These are phyloP conservation scores for Annulohypoxylon moriforme DNA, from an alignment of 495 filamentous ascomycete genomes.

Conservation along the genomic window DNA sequence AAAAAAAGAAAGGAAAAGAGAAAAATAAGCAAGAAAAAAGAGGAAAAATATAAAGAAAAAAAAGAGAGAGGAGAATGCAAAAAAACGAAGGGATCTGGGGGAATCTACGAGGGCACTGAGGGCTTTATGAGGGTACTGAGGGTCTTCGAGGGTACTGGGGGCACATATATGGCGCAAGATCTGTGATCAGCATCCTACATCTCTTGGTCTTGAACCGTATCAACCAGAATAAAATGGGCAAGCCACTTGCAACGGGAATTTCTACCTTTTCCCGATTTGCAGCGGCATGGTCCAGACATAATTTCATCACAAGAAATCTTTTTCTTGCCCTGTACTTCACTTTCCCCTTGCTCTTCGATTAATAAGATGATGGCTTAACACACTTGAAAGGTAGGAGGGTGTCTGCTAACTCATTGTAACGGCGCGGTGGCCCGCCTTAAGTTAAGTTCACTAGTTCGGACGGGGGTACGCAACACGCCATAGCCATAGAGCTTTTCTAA, in stretches of 20 bases:
- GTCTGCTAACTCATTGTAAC: background rate
- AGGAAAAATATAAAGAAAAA: background rate
- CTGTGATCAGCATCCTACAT: background rate
- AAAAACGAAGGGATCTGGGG: background rate
- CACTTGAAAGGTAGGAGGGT: too few relatives aligned
- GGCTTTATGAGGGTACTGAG: background rate
- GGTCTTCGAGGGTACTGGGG: background rate
- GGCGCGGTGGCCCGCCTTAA: background rate
- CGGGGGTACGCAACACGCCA: background rate
- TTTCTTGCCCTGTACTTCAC: background rate
- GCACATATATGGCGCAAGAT: background rate
- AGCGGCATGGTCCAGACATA: background rate
- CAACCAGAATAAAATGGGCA: background rate
- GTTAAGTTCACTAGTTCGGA: background rate
- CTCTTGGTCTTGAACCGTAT: background rate
- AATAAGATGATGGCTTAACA: too few relatives aligned
- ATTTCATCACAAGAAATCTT: background rate
- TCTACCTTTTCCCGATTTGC: background rate
- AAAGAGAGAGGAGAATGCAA: background rate
- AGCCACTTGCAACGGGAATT: background rate
- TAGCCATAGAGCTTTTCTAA: background rate
- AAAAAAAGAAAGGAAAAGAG: background rate
- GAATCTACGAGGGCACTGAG: background rate
- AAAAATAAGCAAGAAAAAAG: background rate
- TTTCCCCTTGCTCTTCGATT: too few relatives aligned